A percentile compares a stretch with the other conserved stretches of the same genome.
Conservation (phyloP, 176 grass and related monocot species). For the Oryza coarctata region DNA sequence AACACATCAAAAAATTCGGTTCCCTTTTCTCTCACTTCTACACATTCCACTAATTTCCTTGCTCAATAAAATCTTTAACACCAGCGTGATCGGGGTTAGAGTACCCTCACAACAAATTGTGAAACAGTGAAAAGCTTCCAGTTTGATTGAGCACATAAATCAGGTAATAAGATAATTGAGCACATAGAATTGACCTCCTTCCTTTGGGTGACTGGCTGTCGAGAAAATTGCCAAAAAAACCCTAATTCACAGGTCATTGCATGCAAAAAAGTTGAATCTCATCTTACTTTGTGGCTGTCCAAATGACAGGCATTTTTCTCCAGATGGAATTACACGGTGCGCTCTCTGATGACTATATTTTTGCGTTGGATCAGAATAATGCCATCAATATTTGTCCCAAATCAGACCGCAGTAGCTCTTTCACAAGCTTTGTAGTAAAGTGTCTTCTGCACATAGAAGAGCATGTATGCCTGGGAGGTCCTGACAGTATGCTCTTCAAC, state of each 20-base stretch:
- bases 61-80: constrained; percentile 11
- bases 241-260: constrained; percentile 22
- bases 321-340: neutral
- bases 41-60: constrained; percentile 20
- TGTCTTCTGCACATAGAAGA: constrained; percentile 97
- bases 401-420: constrained; percentile 39
- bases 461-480: constrained; percentile 90
- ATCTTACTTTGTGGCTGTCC: neutral
- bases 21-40: constrained; percentile 49
- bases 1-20: constrained; percentile 56
- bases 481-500: constrained; percentile 85
- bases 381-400: neutral
- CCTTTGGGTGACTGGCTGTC: constrained; percentile 31
- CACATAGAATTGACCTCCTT: constrained; percentile 5
- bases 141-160: neutral
- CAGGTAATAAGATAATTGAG: neutral
- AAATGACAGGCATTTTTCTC: neutral
- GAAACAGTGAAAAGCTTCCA: constrained; percentile 16
- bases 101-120: constrained; percentile 16
- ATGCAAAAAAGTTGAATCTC: constrained; percentile 42
- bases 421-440: constrained; percentile 87
- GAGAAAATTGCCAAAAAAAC: constrained; percentile 29
- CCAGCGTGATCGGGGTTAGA: constrained; percentile 18
- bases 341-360: neutral
- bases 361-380: neutral